Evolutionary conservation across 345 rosid genomes (phyloP).

Genomic region (Citrus glauca): DNA sequence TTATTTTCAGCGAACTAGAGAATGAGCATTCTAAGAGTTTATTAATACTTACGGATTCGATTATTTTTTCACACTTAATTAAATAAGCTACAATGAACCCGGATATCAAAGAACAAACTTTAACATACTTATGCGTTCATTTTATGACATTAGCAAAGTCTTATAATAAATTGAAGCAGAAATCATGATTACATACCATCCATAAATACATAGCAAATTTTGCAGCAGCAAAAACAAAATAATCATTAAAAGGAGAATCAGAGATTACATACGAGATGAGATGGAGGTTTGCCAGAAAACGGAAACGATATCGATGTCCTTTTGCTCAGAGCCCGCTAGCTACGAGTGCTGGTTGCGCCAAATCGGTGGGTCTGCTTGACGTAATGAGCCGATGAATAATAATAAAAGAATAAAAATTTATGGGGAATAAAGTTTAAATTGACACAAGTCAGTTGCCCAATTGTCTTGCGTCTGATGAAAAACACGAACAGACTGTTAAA

Average conservation of each 20-base stretch:
- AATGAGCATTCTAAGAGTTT: neutral
- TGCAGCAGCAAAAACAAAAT: neutral
- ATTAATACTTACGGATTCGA: neutral
- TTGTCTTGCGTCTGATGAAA: no score
- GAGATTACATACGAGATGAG: neutral
- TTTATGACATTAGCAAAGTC: neutral
- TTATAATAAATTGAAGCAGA: neutral
- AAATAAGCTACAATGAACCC: neutral
- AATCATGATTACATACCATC: neutral
- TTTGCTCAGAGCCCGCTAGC: neutral
- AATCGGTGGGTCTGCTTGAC: neutral
- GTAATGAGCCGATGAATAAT: neutral
- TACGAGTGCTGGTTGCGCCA: neutral
- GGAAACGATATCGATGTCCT: slow-evolving; percentile 1
- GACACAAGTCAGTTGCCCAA: no score
- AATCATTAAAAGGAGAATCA: neutral
- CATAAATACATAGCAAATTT: neutral
- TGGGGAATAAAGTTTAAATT: neutral
- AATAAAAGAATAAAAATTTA: neutral
- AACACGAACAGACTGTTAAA: no score
- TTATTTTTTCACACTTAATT: neutral
- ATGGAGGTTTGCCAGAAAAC: neutral
- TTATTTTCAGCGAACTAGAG: neutral
- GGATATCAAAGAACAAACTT: neutral
- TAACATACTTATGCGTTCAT: neutral